phyloP scores from a whole-genome alignment of 2,329 filamentous ascomycete genomes.

The Monosporascus sp. region DNA sequence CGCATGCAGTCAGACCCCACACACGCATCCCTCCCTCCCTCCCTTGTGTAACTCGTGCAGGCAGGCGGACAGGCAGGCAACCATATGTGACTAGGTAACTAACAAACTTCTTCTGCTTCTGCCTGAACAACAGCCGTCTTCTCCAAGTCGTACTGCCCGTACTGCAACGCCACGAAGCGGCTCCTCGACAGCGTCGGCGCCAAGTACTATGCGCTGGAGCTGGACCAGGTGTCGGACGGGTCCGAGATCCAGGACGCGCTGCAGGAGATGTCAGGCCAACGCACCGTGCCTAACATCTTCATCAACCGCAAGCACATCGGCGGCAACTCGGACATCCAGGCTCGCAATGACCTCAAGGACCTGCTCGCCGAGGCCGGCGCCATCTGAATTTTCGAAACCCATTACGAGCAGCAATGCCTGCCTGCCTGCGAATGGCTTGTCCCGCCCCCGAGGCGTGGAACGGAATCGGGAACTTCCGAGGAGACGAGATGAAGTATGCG shows the following conservation, averaged over 20 bases:
- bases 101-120: neutral
- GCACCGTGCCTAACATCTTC: conserved; percentile 93
- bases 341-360: conserved; percentile 58
- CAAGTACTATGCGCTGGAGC: conserved; percentile 71
- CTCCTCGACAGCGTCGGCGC: conserved; percentile 66
- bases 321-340: conserved; percentile 86
- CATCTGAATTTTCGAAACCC: conserved; percentile 35
- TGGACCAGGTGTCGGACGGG: conserved; percentile 83
- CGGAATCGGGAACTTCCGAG: no score
- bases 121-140: conserved; percentile 65
- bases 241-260: conserved; percentile 78
- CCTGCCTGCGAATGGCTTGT: no score
- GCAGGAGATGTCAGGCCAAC: conserved; percentile 72
- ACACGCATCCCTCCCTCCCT: no score
- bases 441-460: no score
- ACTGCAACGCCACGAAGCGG: conserved; percentile 77
- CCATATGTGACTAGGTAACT: conserved; percentile 3
- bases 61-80: no score
- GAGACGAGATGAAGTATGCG: no score
- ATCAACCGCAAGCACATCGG: conserved; percentile 90
- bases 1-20: no score
- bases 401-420: no score
- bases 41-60: no score
- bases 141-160: conserved; percentile 94
- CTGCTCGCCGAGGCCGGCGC: conserved; percentile 63